Base-by-base conservation (phyloP, 148 eudicot species). In the Rhododendron simsii region DNA sequence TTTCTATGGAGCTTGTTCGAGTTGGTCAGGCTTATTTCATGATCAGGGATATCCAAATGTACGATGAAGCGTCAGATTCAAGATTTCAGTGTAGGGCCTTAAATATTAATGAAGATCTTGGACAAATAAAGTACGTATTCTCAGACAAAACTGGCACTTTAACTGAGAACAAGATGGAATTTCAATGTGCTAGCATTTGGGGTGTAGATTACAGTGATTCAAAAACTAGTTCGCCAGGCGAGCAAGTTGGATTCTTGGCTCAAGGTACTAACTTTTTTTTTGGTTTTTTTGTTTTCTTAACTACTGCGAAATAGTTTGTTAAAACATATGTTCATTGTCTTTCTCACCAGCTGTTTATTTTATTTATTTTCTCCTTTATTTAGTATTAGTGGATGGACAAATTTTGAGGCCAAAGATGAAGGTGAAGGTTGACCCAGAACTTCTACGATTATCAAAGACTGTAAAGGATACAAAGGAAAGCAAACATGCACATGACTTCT, bases 161-260 rank as follows among this genome's bases (percentile, higher is more conserved):
- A 85, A 98, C 99, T 45, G 99, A 98, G 92, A 98, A 98, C 92
- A 98, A 98, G 94, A 98, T 98, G 99, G 99, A 95, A 84, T 98
- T 98, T 88, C 91, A 90, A 84, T 95, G 92, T 89, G 99, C 98
- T n/a, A 98, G 98, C 89, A 94, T 98, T 57, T 91, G 91, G 81
- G 99, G 98, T 80, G 89, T 89, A 69, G 96, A 98, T 89, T 98
- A 93, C 90, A 88, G 90, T 80, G 86, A 83, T 78, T 92, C 88
- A 30, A 87, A 90, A 78, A 88, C 84, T 2, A 88, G 71, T 79
- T 85, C 65, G 69, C 91, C 86, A 65, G 92, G 81, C 30, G 98
- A 91, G 35, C 92, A 86, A 85, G 88, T 35, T 57, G 91, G 90
- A 61, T 90, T 88, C 89, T 87, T 82, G 53, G 81, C 86, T 87